These are phyloP conservation scores for Yamadazyma olivae DNA, from an alignment of 805 yeast species.

Conservation along the genomic window DNA sequence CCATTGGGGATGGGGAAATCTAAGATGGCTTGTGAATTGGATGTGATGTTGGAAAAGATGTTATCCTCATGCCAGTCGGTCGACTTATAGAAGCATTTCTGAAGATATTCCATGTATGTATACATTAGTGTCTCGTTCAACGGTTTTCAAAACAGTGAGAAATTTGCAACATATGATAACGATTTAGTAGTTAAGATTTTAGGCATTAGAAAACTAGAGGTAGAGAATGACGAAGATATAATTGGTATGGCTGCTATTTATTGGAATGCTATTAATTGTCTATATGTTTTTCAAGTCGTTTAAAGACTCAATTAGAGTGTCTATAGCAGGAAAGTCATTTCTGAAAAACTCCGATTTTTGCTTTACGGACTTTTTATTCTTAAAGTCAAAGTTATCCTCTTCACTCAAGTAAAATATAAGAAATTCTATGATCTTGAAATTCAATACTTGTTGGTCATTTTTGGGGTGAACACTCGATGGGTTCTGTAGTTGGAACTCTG, in stretches of 20 bases:
- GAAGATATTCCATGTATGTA: slow-evolving; percentile 83
- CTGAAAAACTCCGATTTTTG: slow-evolving; percentile 36
- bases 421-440: slow-evolving; percentile 65
- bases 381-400: slow-evolving; percentile 28
- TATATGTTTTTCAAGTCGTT: slow-evolving; percentile 26
- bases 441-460: slow-evolving; percentile 44
- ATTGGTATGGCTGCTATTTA: too few species aligned
- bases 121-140: slow-evolving; percentile 51
- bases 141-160: too few species aligned
- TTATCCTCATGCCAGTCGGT: slow-evolving; percentile 81
- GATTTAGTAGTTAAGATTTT: too few species aligned
- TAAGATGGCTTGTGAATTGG: slow-evolving; percentile 66
- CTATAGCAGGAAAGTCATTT: slow-evolving; percentile 38
- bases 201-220: too few species aligned
- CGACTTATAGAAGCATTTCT: slow-evolving; percentile 62
- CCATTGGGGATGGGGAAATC: slow-evolving; percentile 75
- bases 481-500: slow-evolving; percentile 15
- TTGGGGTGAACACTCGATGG: neutral
- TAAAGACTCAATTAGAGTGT: slow-evolving; percentile 33
- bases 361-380: slow-evolving; percentile 12
- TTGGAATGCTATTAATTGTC: too few species aligned
- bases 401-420: slow-evolving; percentile 66
- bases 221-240: too few species aligned
- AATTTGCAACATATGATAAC: too few species aligned
- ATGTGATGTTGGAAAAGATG: slow-evolving; percentile 69